phyloP scores from a whole-genome alignment of 257 asterid genomes.

The Nicotiana knightiana region DNA sequence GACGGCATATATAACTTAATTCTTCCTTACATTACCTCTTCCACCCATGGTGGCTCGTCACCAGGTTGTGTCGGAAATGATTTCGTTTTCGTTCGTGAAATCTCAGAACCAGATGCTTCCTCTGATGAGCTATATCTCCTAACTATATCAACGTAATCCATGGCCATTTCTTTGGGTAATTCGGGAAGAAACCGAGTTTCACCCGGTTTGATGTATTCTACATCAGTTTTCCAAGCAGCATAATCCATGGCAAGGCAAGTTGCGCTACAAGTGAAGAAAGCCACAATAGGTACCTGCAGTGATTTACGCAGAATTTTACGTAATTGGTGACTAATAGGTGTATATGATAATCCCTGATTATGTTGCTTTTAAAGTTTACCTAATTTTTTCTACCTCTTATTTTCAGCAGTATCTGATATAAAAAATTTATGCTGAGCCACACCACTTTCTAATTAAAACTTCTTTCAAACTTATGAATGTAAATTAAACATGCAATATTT shows the following conservation, averaged over 20 bases:
- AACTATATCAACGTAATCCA: conserved; percentile 32
- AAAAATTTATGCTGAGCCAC: too few species aligned
- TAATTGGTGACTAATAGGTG: too few species aligned
- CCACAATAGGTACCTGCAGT: conserved; percentile 29
- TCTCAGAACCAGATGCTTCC: background rate
- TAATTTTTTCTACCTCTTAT: too few species aligned
- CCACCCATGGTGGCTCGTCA: conserved; percentile 44
- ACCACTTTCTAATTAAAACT: too few species aligned
- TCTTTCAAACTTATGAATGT: too few species aligned
- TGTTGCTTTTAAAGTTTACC: too few species aligned
- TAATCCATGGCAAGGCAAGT: conserved; percentile 55
- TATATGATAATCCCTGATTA: too few species aligned
- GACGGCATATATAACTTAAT: too few species aligned
- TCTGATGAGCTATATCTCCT: conserved; percentile 16
- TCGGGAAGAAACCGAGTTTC: conserved; percentile 35
- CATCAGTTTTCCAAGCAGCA: conserved; percentile 51
- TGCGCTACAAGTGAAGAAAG: conserved; percentile 64
- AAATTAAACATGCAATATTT: too few species aligned
- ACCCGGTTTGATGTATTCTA: conserved; percentile 30
- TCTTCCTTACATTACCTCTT: conserved; percentile 12
- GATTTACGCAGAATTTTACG: too few species aligned
- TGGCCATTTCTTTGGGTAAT: conserved; percentile 46
- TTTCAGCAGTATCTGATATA: too few species aligned
- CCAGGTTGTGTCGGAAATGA: conserved; percentile 33
- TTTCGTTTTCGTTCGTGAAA: background rate